phyloP scores from a whole-genome alignment of 2,329 filamentous ascomycete species.

The Penicillium sp. region DNA sequence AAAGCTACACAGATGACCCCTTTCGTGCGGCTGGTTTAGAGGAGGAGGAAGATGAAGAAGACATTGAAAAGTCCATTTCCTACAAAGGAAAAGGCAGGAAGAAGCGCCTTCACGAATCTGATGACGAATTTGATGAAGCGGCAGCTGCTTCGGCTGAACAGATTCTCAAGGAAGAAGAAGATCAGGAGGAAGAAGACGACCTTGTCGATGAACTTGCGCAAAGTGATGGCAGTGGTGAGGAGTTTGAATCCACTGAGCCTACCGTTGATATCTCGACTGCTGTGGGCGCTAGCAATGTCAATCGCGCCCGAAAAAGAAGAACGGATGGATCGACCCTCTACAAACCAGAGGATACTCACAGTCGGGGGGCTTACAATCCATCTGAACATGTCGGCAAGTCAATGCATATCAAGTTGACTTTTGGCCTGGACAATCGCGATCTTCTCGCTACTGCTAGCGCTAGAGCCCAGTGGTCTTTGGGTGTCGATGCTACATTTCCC shows the following conservation, averaged over 20 bases:
- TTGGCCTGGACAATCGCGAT: slow-evolving; percentile 50
- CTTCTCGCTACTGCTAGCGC: slow-evolving; percentile 45
- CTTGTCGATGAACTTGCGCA: slow-evolving; percentile 14
- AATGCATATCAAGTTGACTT: slow-evolving; percentile 46
- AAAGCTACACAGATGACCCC: slow-evolving; percentile 33
- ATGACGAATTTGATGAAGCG: slow-evolving; percentile 18
- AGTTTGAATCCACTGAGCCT: background rate
- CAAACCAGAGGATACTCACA: slow-evolving; percentile 28
- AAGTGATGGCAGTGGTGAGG: background rate
- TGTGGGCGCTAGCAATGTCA: background rate
- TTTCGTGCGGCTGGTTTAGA: slow-evolving; percentile 30
- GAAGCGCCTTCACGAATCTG: slow-evolving; percentile 16
- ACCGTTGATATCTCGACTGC: background rate
- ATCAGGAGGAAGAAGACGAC: slow-evolving; percentile 13
- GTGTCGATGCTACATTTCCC: slow-evolving; percentile 49
- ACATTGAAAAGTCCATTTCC: slow-evolving; percentile 20
- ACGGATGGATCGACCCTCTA: slow-evolving; percentile 19
- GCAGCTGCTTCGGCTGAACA: background rate
- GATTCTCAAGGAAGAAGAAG: slow-evolving; percentile 16
- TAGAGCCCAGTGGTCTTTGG: slow-evolving; percentile 47
- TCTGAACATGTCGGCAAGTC: slow-evolving; percentile 38
- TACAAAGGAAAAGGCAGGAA: slow-evolving; percentile 16
- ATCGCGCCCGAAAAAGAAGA: slow-evolving; percentile 15
- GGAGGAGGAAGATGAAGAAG: slow-evolving; percentile 31
- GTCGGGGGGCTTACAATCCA: slow-evolving; percentile 34